A percentile compares a stretch with the other conserved stretches of the same genome.
Conservation (phyloP, 106 monocot species). For the Allium sativum region DNA sequence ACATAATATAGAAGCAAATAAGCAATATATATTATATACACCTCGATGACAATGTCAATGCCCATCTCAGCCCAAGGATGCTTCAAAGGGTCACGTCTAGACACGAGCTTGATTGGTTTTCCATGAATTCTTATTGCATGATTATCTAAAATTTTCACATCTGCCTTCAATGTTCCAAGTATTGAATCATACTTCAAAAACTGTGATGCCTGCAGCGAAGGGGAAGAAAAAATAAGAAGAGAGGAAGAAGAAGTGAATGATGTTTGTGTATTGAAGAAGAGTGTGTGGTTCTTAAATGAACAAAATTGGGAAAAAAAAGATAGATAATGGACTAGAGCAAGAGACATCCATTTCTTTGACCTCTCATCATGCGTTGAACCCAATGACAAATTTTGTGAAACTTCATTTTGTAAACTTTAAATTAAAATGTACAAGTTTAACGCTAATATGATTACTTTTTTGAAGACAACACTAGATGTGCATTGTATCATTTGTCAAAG, state of each 20-base stretch:
- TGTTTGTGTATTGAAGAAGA: not conserved
- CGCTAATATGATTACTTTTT: too few relatives aligned
- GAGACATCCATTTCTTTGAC: constrained; percentile 40
- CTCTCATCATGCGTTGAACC: too few relatives aligned
- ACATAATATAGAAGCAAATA: too few relatives aligned
- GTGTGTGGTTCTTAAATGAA: not conserved
- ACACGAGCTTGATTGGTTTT: constrained; percentile 76
- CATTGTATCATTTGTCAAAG: too few relatives aligned
- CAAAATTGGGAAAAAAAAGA: constrained; percentile 39
- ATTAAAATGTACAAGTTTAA: too few relatives aligned
- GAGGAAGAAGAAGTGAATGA: not conserved
- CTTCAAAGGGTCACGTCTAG: constrained; percentile 79
- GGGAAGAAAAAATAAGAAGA: not conserved
- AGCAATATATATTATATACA: constrained; percentile 3
- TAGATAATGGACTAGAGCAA: constrained; percentile 10
- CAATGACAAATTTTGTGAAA: too few relatives aligned
- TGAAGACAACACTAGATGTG: too few relatives aligned
- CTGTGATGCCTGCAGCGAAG: constrained; percentile 65
- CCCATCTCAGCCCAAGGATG: constrained; percentile 96
- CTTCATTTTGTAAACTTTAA: too few relatives aligned
- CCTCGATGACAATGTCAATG: constrained; percentile 99
- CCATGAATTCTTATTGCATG: constrained; percentile 87
- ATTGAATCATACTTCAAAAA: constrained; percentile 97
- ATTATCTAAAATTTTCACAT: constrained; percentile 86
- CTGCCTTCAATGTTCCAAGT: constrained; percentile 95